Evolutionary conservation across 228 moss, liverwort and hornwort species (phyloP).

Genomic region (Sphagnum magellanicum): DNA sequence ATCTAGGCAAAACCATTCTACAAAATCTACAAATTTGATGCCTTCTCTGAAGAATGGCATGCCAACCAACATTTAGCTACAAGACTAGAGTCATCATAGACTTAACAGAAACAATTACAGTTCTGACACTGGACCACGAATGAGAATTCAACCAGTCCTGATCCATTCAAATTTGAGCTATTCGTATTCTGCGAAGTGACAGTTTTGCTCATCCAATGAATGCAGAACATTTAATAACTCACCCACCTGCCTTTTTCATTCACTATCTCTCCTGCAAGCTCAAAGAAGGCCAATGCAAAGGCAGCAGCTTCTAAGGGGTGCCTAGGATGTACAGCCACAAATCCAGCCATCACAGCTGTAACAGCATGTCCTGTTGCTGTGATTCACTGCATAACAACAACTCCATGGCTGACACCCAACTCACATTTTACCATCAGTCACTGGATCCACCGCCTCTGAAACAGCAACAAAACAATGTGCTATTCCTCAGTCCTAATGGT

Average conservation of each 20-base stretch:
- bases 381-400: constrained; percentile 82
- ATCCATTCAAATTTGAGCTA: constrained; percentile 72
- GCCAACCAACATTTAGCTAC: too few species aligned
- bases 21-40: too few species aligned
- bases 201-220: constrained; percentile 68
- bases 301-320: constrained; percentile 79
- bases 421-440: constrained; percentile 90
- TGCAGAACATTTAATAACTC: constrained; percentile 86
- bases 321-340: constrained; percentile 62
- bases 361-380: constrained; percentile 97
- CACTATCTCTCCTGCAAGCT: constrained; percentile 88
- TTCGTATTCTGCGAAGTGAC: constrained; percentile 55
- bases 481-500: constrained; percentile 10
- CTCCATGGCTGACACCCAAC: constrained; percentile 86
- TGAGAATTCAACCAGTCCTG: too few species aligned
- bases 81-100: too few species aligned
- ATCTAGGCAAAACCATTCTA: too few species aligned
- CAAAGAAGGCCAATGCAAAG: constrained; percentile 81
- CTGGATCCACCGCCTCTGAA: constrained; percentile 82
- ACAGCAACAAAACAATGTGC: constrained; percentile 94
- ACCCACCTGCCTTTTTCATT: constrained; percentile 71
- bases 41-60: too few species aligned
- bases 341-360: constrained; percentile 91
- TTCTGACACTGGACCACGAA: too few species aligned
- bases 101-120: too few species aligned